These are phyloP conservation scores for Galium porrigens DNA, from an alignment of 305 asterid species.

Conservation along the genomic window DNA sequence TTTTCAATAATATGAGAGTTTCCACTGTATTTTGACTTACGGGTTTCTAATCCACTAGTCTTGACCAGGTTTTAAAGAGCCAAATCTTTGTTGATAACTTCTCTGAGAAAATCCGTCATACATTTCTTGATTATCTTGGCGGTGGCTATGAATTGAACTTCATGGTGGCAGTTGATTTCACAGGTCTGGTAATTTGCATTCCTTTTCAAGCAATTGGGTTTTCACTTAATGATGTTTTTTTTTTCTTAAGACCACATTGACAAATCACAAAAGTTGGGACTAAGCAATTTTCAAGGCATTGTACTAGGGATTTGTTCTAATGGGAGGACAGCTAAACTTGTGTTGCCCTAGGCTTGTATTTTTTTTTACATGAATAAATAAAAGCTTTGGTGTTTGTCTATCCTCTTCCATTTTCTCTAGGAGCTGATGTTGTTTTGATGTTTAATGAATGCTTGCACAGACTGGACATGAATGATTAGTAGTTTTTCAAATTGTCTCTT, in stretches of 20 bases:
- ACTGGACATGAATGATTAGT: background rate
- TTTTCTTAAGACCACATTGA: background rate
- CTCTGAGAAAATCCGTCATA: constrained; percentile 57
- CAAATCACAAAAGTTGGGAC: background rate
- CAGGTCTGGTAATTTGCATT: constrained; percentile 37
- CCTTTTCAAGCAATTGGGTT: constrained; percentile 10
- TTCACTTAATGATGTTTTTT: background rate
- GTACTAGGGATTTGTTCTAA: background rate
- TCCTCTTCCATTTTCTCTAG: background rate
- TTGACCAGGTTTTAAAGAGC: constrained; percentile 61
- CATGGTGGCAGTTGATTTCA: constrained; percentile 97
- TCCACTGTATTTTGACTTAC: background rate
- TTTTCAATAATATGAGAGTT: background rate
- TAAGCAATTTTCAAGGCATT: background rate
- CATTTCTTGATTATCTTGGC: constrained; percentile 82
- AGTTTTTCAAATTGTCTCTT: background rate
- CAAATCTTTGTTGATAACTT: constrained; percentile 68
- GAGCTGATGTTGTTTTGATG: background rate
- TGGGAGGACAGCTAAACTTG: background rate
- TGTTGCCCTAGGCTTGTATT: background rate
- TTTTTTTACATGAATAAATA: too few relatives aligned
- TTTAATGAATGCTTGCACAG: background rate
- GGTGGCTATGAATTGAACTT: constrained; percentile 89
- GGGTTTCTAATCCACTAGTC: constrained; percentile 4
- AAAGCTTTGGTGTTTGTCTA: background rate